Base-by-base conservation (phyloP, 139 green algal genomes). In the Chlorella vulgaris region DNA sequence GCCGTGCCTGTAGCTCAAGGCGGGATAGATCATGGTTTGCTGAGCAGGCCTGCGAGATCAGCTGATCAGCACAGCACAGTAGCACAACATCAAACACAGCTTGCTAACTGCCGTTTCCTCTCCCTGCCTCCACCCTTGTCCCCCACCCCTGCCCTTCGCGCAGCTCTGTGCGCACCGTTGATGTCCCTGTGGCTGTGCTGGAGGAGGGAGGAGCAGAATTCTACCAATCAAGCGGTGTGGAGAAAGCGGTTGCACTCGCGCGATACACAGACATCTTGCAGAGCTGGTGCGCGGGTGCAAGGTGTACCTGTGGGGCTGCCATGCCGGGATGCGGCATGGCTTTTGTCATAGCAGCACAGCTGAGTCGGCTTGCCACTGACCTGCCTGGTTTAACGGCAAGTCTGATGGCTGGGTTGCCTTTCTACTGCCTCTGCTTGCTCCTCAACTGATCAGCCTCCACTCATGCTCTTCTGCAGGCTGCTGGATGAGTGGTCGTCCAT, bases 171-270 rank as follows among this genome's bases (percentile, higher is more conserved):
- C 62, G 76, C 31, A 75, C 76, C 0, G 76, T 82, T 0, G 62
- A n/a, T 8, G 13, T 82, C 22, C 63, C 76, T 19, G 7, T 19
- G 28, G 36, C 22, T 3, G 43, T 50, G 26, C 3, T 26, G 7
- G 7, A 7, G 13, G 76, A 21, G n/a, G 33, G 62, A 10, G 60
- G 43, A 24, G 1, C 69, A 5, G 55, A 65, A 29, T 74, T 40
- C 36, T 86, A 42, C 55, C 21, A 76, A 31, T 87, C 83, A 3
- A 53, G 0, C 24, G 83, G 83, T 26, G 83, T 87, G 40, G 3
- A 51, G 29, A 86, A 87, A 60, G 83, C 83, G 7, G 80, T 87
- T 3, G 50, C 86, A 67, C 80, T 87, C 40, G 83, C 83, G 1
- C 67, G 78, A 55, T 87, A 87, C 42, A 76, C 69, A 4, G 83